Evolutionary conservation across 2,329 filamentous ascomycete genomes (phyloP), one percentile per base, ranked within the genome.

Genomic region (Tolypocladium pustulatum): DNA sequence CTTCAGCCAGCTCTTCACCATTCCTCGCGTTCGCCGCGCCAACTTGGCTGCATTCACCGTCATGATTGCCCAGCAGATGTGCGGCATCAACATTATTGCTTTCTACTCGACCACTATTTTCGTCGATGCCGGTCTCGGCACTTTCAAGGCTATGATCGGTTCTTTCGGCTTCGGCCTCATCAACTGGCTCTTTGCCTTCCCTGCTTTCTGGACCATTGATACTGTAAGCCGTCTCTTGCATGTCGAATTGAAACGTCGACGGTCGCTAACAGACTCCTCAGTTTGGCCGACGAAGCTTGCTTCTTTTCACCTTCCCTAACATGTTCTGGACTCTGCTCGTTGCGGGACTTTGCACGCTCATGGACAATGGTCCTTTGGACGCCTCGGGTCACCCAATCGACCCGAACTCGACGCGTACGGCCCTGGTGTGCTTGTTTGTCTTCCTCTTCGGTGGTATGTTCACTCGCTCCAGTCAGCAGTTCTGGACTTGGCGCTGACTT

Each of bases 31-130:
- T 15, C 81, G 86, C 54, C 80, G 86, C 49, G 90, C 90, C 15
- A 91, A 85, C 20, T 78, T 88, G 54, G 90, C 90, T 13, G 88
- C 89, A 1, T 88, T 86, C 65, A 85, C 85, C 2, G 89, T 94
- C 67, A 95, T 95, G 90, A 83, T 88, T 69, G 84, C 84, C 3
- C 86, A 89, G 71, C 85, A 88, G 72, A 85, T 88, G 79, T 87
- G 84, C 65, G 80, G 63, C 27, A 66, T 88, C 72, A 89, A 89
- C 68, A 88, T 89, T 62, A 87, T 90, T 60, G 84, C 86, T 1
- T 90, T 90, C 71, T 90, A 90, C 72, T 86, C 82, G 0, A 86
- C 83, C 1, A 86, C 84, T 10, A 76, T 85, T 54, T 85, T 85
- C 69, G 66, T 71, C 46, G 70, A 86, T 1, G 81, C 85, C 7